These are phyloP conservation scores for Paspalum notatum DNA, from an alignment of 176 grass and related monocot genomes.

Conservation along the genomic window DNA sequence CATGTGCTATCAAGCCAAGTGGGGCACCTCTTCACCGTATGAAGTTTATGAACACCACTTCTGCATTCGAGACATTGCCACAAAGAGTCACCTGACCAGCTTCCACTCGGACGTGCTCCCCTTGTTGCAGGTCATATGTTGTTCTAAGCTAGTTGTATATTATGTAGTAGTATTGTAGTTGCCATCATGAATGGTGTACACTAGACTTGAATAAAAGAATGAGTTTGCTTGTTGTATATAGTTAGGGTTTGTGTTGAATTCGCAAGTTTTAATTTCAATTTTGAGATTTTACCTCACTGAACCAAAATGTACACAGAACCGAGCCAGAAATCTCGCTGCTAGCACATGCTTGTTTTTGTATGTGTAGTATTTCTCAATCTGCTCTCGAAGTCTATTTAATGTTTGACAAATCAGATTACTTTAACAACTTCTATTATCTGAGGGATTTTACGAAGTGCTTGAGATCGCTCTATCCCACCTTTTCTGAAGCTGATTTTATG, in stretches of 20 bases:
- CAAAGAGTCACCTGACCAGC: slow-evolving; percentile 63
- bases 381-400: not conserved
- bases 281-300: not conserved
- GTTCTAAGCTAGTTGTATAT: slow-evolving; percentile 21
- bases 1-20: slow-evolving; percentile 93
- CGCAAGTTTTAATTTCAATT: not conserved
- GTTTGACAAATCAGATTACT: not conserved
- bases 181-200: not conserved
- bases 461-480: too few relatives aligned
- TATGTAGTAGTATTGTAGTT: slow-evolving; percentile 14
- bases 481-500: too few relatives aligned
- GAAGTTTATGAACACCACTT: slow-evolving; percentile 86
- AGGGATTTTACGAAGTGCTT: not conserved
- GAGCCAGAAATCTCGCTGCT: not conserved
- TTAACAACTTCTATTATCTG: not conserved
- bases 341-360: not conserved
- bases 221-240: not conserved
- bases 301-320: not conserved
- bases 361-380: not conserved
- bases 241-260: not conserved
- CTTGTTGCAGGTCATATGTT: not conserved
- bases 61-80: slow-evolving; percentile 93
- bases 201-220: slow-evolving; percentile 5
- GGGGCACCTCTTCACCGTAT: slow-evolving; percentile 91
- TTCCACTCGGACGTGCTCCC: not conserved